Conservation (phyloP, 768 basidiomycete genomes). For the Lactarius vividus region DNA sequence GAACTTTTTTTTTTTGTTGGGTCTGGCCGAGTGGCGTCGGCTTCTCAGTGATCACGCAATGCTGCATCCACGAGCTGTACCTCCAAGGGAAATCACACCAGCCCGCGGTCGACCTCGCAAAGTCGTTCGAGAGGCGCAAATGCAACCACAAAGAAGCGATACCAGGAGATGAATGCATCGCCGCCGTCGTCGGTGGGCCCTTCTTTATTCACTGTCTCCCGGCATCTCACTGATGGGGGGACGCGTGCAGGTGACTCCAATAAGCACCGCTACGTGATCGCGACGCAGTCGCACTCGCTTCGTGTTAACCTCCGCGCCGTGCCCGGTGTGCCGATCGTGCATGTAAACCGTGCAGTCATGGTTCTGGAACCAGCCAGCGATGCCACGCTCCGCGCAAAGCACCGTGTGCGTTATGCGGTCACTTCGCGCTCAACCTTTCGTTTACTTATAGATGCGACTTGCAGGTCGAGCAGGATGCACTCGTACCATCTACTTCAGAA, state of each 20-base stretch:
- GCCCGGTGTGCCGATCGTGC: slow-evolving; percentile 86
- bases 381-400: slow-evolving; percentile 68
- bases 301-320: slow-evolving; percentile 66
- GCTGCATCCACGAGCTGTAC: slow-evolving; percentile 93
- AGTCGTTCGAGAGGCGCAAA: slow-evolving; percentile 87
- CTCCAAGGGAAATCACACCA: slow-evolving; percentile 74
- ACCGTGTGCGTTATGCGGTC: slow-evolving; percentile 42
- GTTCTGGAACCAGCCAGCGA: slow-evolving; percentile 89
- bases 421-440: background rate
- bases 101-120: slow-evolving; percentile 81
- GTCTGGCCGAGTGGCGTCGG: slow-evolving; percentile 41
- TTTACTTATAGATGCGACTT: slow-evolving; percentile 4
- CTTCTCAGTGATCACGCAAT: slow-evolving; percentile 94
- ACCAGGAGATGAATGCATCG: slow-evolving; percentile 77
- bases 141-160: slow-evolving; percentile 95
- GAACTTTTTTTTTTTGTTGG: slow-evolving; percentile 6
- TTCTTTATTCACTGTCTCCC: background rate
- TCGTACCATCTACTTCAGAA: slow-evolving; percentile 53
- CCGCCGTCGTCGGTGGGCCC: slow-evolving; percentile 71
- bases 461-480: slow-evolving; percentile 63
- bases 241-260: slow-evolving; percentile 63
- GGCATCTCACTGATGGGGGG: background rate
- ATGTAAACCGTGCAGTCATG: slow-evolving; percentile 90
- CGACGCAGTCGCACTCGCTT: slow-evolving; percentile 75
- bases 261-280: slow-evolving; percentile 89